Conservation (phyloP, 805 yeast genomes). For the Wickerhamiella bombiphila region DNA sequence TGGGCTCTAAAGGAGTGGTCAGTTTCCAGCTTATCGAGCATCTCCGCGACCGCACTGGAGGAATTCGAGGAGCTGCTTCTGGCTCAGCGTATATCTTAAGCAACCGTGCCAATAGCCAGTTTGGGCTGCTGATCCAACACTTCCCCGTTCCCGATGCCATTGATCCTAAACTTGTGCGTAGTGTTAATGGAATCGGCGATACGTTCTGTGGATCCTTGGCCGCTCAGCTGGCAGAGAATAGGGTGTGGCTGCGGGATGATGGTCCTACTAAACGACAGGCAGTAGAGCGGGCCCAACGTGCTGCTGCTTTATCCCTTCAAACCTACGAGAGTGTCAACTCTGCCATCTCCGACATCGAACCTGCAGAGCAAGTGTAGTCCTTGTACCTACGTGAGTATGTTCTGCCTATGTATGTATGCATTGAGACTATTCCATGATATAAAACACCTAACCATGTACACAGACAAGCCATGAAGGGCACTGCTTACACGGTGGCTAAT, state of each 20-base stretch:
- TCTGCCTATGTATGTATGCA: too few relatives aligned
- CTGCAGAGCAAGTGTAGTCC: not conserved
- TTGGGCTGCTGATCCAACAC: constrained; percentile 52
- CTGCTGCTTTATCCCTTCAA: constrained; percentile 25
- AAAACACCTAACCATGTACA: too few relatives aligned
- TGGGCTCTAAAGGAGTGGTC: constrained; percentile 52
- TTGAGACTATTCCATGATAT: too few relatives aligned
- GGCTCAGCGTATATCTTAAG: constrained; percentile 13
- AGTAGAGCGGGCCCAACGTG: constrained; percentile 24
- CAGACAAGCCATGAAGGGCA: too few relatives aligned
- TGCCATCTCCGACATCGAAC: constrained; percentile 8
- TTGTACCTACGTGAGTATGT: too few relatives aligned
- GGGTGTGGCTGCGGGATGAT: constrained; percentile 22
- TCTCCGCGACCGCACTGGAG: constrained; percentile 18
- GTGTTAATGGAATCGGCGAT: constrained; percentile 87
- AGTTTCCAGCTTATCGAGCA: constrained; percentile 25
- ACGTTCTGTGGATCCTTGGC: constrained; percentile 53
- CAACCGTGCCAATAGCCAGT: constrained; percentile 8
- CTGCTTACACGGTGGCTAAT: too few relatives aligned
- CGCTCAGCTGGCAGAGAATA: constrained; percentile 25
- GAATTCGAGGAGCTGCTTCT: constrained; percentile 14
- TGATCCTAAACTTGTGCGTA: constrained; percentile 30
- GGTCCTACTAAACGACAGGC: constrained; percentile 20
- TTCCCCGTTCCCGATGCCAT: constrained; percentile 31
- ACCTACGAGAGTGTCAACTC: constrained; percentile 21